Conservation (phyloP, 257 asterid genomes). For the Scutellaria galericulata region DNA sequence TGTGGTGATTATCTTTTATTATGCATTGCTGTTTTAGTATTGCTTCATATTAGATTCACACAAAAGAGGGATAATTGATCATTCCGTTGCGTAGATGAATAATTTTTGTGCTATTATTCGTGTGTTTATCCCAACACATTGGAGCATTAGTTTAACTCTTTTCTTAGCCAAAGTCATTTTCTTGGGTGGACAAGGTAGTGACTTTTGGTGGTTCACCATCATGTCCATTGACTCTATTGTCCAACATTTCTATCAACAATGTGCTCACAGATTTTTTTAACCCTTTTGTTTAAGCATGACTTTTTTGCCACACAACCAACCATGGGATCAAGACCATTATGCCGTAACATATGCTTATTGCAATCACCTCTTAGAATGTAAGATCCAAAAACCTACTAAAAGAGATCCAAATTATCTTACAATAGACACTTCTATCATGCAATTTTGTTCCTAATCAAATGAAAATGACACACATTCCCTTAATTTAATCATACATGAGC, state of each 20-base stretch:
- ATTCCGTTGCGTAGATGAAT: no score
- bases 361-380: conserved; percentile 90
- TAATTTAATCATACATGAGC: conserved; percentile 74
- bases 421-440: conserved; percentile 7
- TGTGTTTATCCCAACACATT: conserved; percentile 23
- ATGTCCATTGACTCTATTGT: conserved; percentile 41
- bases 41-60: no score
- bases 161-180: conserved; percentile 40
- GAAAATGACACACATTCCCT: conserved; percentile 71
- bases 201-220: conserved; percentile 44
- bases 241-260: conserved; percentile 79
- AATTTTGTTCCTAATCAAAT: background rate
- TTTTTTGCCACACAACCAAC: conserved; percentile 71
- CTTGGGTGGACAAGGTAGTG: conserved; percentile 40
- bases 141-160: conserved; percentile 45
- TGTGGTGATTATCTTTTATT: background rate
- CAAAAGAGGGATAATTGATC: no score
- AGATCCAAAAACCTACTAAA: conserved; percentile 84
- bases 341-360: conserved; percentile 76
- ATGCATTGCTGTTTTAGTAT: no score
- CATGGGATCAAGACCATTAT: no score
- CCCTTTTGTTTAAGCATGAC: conserved; percentile 60
- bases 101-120: background rate
- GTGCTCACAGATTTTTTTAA: conserved; percentile 71
- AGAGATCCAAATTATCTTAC: conserved; percentile 24